Evolutionary conservation across 495 filamentous ascomycete genomes (phyloP), one percentile per base, ranked within the genome.

Genomic region (Jackrogersella minutella): DNA sequence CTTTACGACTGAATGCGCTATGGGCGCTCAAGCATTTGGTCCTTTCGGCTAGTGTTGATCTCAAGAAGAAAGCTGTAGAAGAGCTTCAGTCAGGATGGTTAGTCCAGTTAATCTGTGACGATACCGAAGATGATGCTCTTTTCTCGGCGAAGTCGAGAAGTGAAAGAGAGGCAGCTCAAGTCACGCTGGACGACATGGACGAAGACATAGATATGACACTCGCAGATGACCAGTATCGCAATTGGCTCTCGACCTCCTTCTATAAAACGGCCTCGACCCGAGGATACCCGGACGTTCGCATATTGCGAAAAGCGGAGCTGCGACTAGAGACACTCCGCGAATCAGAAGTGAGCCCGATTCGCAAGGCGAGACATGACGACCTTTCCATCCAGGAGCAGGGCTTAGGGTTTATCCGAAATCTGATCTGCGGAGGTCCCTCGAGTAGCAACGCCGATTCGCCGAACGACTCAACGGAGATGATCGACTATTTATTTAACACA

Each of bases 11-110:
- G 10, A 91, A 92, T 63, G 91, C 92, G 7, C 76, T 99, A 8
- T 98, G 95, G 95, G 93, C 92, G 16, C 80, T 99, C 44, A 98
- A 97, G 70, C 91, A 97, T 76, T 77, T 97, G 26, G 88, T 95
- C 5, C 81, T 87, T 40, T 83, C 84, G 26, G 84, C 90, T 1
- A 79, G 84, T 19, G 86, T 87, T 46, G 85, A 89, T 13, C 79
- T 90, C 51, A 95, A 93, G 76, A 88, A 88, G 66, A 84, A 82
- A 44, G 88, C 91, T 44, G 78, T 97, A 21, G 87, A 94, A 41
- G 88, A 90, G 58, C 81, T 98, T 3, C 87, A 87, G 7, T 83
- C 91, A 0, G 86, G 85, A 14, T 97, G 91, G 91, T 84, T 98
- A 30, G 83, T 93, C 61, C 85, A 87, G 33, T 77, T 94, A 24